Base-by-base conservation (phyloP, 768 basidiomycete genomes). In the Lactarius quietus region DNA sequence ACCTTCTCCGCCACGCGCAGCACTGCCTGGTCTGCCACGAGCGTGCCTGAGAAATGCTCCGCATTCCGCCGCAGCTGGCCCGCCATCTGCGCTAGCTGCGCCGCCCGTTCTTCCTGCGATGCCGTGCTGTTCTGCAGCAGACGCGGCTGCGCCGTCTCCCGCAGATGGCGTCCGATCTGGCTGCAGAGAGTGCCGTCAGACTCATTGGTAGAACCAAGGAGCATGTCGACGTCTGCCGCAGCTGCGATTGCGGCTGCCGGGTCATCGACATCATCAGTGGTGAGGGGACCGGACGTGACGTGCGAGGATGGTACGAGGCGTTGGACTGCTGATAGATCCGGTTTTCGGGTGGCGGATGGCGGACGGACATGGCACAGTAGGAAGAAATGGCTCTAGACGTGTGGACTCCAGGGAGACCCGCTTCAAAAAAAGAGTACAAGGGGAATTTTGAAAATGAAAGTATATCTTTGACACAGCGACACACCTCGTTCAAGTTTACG, bases 51-150 rank as follows among this genome's bases (percentile, higher is more conserved):
- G 73, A 98, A 95, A 70, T 93, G 86, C 0, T 87, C 73, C 0
- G 93, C 87, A 70, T 96, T 96, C 29, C 84, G 81, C 70, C 90
- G 92, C 55, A 98, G 84, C 72, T 94, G 92, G 18, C 85, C 79
- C 1, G 93, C 92, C 95, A 98, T 97, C 61, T 84, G 74, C 1
- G 86, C 86, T 31, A 95, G 84, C 70, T 92, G 88, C 9, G 79
- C 79, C 0, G 90, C 82, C 51, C 93, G 84, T 29, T 90, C 84
- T 57, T 91, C 83, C 26, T 95, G 93, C 2, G 88, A 76, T 1
- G 81, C 79, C 3, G 36, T 51, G n/a, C 88, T 84, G 65, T 84
- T 82, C 70, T 84, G 81, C 28, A 83, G 75, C 70, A 80, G 78
- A 78, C 26, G 70, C 69, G 17, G 75, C 69, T 8, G 70, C 67